These are phyloP conservation scores for Laburnicola sp. DNA, from an alignment of 2,329 filamentous ascomycete genomes.

Conservation along the genomic window DNA sequence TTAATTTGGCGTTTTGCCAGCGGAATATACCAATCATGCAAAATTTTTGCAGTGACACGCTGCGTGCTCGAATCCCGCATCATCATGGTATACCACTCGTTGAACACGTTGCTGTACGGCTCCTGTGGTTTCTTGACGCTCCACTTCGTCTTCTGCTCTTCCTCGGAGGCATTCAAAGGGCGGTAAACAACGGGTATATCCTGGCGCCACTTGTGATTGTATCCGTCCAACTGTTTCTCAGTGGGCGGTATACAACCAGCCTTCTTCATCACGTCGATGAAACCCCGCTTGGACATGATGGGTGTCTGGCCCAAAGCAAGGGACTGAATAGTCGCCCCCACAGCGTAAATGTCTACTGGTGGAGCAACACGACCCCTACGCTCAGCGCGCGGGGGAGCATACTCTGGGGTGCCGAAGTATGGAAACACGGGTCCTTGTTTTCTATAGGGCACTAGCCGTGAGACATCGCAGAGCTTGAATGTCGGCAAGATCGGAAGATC, in stretches of 20 bases:
- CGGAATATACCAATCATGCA: not conserved
- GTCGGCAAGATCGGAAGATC: slow-evolving; percentile 19
- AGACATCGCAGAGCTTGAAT: slow-evolving; percentile 32
- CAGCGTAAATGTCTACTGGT: slow-evolving; percentile 26
- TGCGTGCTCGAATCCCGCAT: not conserved
- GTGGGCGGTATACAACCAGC: not conserved
- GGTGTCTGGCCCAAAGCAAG: slow-evolving; percentile 20
- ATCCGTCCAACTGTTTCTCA: not conserved
- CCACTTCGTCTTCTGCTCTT: slow-evolving; percentile 1
- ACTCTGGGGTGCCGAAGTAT: slow-evolving; percentile 26
- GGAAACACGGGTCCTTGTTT: not conserved
- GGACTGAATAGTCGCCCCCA: slow-evolving; percentile 27
- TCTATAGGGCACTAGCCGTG: slow-evolving; percentile 14
- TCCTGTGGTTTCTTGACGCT: not conserved
- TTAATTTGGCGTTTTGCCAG: slow-evolving; percentile 2
- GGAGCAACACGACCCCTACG: slow-evolving; percentile 5
- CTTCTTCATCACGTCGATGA: slow-evolving; percentile 8
- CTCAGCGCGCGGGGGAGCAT: slow-evolving; percentile 17
- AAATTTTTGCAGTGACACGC: not conserved
- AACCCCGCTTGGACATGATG: slow-evolving; percentile 10
- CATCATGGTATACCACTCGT: slow-evolving; percentile 3
- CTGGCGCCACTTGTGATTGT: slow-evolving; percentile 2
- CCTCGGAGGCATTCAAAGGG: slow-evolving; percentile 11
- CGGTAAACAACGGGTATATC: slow-evolving; percentile 12
- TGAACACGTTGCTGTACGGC: not conserved